Evolutionary conservation across 352 stramenopile genomes (phyloP), one percentile per base, ranked within the genome.

Genomic region (Phytophthora chlamydospora): DNA sequence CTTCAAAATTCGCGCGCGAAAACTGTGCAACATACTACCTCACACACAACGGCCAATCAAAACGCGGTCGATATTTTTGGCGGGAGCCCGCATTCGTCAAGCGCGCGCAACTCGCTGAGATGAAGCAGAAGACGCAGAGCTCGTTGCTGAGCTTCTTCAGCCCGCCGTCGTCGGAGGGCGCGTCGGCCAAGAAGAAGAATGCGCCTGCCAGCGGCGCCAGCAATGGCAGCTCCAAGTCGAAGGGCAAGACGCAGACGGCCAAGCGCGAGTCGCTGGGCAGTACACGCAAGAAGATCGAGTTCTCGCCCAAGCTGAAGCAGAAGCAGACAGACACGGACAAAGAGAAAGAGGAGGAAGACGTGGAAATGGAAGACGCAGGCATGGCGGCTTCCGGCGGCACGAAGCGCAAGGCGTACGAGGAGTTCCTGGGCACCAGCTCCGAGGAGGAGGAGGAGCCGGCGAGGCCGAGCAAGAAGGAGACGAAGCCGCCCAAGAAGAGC

Each of bases 91-190:
- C 44, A 59, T 2, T 56, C 27, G 53, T 24, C 41, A 72, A 58
- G 41, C 40, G 50, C 39, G 57, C 49, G 10, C 27, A 17, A 19
- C 33, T 14, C n/a, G 39, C 19, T 41, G 67, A 58, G 56, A 67
- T 67, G 52, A 66, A 78, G 58, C 49, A 58, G 38, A 71, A 74
- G 46, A 88, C 76, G 47, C 85, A 95, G 74, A 90, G 88, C 66
- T 88, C 83, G 44, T 62, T 95, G 55, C 75, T 95, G 59, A 91
- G 68, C 71, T 95, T 95, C 83, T 95, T 95, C 70, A 93, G 83
- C 40, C 82, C 85, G 55, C 82, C 81, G 29, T 74, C 65, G 33
- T 75, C 61, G 1, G 48, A 75, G 42, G 61, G 64, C 33, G 63
- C 67, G 17, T 66, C 64, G 16, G 36, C 46, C 32, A 74, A 77